Conservation (phyloP, 306 rosid genomes). For the Prunus padus region DNA sequence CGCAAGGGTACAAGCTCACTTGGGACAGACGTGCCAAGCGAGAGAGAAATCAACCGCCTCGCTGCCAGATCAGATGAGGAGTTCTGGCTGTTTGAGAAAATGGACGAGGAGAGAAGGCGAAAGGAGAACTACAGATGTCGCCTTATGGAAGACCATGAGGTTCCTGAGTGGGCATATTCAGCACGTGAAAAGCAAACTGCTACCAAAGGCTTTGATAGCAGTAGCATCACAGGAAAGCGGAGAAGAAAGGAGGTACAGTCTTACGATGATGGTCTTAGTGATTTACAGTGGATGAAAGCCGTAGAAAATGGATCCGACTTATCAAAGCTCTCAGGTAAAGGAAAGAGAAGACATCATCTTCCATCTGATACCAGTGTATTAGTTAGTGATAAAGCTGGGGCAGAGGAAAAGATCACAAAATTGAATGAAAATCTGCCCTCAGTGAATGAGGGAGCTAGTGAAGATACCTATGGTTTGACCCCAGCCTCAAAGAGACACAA, state of each 20-base stretch:
- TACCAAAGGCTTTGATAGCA: slow-evolving; percentile 36
- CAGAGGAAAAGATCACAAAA: slow-evolving; percentile 49
- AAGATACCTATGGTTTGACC: slow-evolving; percentile 46
- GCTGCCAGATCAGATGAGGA: slow-evolving; percentile 96
- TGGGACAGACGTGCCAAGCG: slow-evolving; percentile 96
- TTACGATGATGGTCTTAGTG: slow-evolving; percentile 84
- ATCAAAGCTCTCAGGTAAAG: slow-evolving; percentile 47
- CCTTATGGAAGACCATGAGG: slow-evolving; percentile 95
- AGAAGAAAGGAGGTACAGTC: slow-evolving; percentile 73
- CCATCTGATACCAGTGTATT: slow-evolving; percentile 49
- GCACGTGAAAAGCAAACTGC: slow-evolving; percentile 55
- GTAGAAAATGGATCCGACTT: slow-evolving; percentile 87
- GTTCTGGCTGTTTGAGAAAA: slow-evolving; percentile 93
- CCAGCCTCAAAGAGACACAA: slow-evolving; percentile 59
- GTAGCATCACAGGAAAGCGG: slow-evolving; percentile 65
- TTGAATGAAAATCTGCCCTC: slow-evolving; percentile 37
- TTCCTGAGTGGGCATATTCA: slow-evolving; percentile 96
- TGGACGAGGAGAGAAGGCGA: slow-evolving; percentile 96
- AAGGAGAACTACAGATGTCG: slow-evolving; percentile 94
- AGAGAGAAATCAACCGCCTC: slow-evolving; percentile 98
- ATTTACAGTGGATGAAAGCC: slow-evolving; percentile 89
- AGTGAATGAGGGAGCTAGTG: slow-evolving; percentile 56
- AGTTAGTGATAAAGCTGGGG: slow-evolving; percentile 32
- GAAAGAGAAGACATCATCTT: slow-evolving; percentile 52
- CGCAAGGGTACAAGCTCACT: slow-evolving; percentile 96